Evolutionary conservation across 2,329 filamentous ascomycete genomes (phyloP), one percentile per base, ranked within the genome.

Genomic region (Lomentospora prolificans): DNA sequence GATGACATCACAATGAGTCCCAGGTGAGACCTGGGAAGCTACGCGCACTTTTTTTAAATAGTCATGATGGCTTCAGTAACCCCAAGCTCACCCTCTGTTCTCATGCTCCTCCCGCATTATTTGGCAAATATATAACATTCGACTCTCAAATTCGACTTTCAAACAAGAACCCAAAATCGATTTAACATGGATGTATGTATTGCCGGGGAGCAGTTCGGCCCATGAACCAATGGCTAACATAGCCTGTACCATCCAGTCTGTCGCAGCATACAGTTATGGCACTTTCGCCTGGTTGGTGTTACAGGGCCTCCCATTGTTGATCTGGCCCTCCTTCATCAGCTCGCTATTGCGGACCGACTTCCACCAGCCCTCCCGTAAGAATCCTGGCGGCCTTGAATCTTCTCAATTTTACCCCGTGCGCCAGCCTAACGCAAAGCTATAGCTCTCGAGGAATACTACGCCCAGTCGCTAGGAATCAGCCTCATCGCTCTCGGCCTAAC

Each of bases 371-470:
- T 69, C 63, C 55, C 57, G 71, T 73, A 33, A 44, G 69, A 58
- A n/a, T n/a, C n/a, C n/a, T n/a, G n/a, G n/a, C n/a, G n/a, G n/a
- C n/a, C n/a, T n/a, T n/a, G n/a, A n/a, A n/a, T 9, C 1, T 3
- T 7, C 25, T 30, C 19, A 3, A 7, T 4, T 10, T 25, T 10
- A 25, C 41, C 27, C 6, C 39, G 4, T 22, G 19, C 52, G 14
- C 36, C 19, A n/a, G 6, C 1, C 19, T 9, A 12, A 14, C 27
- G 3, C 4, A 3, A 12, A 17, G 19, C 39, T 53, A 41, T 61
- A 81, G 83, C 71, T 24, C 74, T 89, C 30, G 86, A 90, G 68
- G 70, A 80, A 56, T 92, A 92, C 75, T 84, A 91, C 67, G 82
- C 82, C 53, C 85, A 87, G 44, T 81, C 78, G 27, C 77, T 90